Evolutionary conservation across 768 basidiomycete genomes (phyloP).

Genomic region (Tulasnella sp.): DNA sequence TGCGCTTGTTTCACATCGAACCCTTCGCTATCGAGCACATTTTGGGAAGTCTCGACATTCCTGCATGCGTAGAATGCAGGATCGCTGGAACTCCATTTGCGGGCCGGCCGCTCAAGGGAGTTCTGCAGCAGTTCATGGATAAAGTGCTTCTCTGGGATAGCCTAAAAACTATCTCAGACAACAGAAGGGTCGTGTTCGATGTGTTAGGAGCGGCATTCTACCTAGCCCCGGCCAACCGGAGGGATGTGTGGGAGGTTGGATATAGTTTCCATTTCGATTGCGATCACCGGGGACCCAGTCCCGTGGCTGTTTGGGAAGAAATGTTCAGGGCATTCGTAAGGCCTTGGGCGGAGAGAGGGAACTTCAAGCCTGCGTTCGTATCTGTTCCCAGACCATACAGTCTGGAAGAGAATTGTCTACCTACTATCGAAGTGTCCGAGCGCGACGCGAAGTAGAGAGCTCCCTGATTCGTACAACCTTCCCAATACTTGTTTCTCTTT

Average conservation of each 20-base stretch:
- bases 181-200: background rate
- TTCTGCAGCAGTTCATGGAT: background rate
- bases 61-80: background rate
- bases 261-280: too few relatives aligned
- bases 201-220: background rate
- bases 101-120: background rate
- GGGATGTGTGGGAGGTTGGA: too few relatives aligned
- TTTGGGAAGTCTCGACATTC: background rate
- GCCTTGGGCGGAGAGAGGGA: background rate
- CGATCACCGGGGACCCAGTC: background rate
- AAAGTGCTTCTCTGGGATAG: background rate
- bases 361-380: background rate
- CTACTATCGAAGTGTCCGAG: background rate
- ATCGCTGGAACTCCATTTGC: background rate
- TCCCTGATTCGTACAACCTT: too few relatives aligned
- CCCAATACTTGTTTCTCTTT: too few relatives aligned
- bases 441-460: too few relatives aligned
- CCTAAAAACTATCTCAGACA: background rate
- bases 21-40: background rate
- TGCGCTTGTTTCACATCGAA: too few relatives aligned
- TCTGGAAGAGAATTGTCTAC: background rate
- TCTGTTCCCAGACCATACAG: background rate
- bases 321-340: background rate
- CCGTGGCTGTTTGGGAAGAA: background rate
- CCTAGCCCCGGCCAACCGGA: background rate